Base-by-base conservation (phyloP, 2,329 filamentous ascomycete species). In the Alternaria sp. region DNA sequence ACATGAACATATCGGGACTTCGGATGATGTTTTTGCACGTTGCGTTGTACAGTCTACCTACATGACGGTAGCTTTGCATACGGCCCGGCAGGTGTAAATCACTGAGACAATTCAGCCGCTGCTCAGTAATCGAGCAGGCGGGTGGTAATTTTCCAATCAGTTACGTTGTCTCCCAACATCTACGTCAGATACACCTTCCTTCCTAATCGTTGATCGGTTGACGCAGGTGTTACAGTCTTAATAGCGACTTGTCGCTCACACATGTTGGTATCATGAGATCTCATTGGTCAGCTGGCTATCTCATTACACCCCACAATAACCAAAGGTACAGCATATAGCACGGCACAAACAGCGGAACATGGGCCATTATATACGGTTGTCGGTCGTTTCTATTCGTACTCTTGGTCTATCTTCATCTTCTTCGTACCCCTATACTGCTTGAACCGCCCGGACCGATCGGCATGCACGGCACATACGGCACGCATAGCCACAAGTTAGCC, bases 221-320 rank as follows among this genome's bases (percentile, higher is more conserved):
- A 24, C 20, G 52, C 41, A 54, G 30, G 22, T n/a, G 28, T 26
- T 36, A 36, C 24, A 36, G 30, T 24, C 20, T 32, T n/a, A 34
- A 8, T 39, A 14, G 41, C 49, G 26, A 54, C 56, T 20, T 48
- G 36, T 32, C 26, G 24, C 44, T 56, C 36, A 39, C 63, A 59
- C 63, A 59, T 65, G 62, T 28, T 42, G 34, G 39, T 26, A n/a
- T 28, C 32, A 30, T n/a, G 34, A 22, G 30, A 22, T 52, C 24
- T 38, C 34, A 66, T 66, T 66, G 59, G 62, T 46, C 49, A 55
- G 38, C 22, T 32, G 39, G 39, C 38, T 42, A 6, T n/a, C 28
- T 28, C 39, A 42, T 42, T 48, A 26, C 28, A 36, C 8, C 34
- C 8, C 34, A 24, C 43, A 26, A n/a, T 7, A 26, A 41, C 26